Conservation (phyloP, 768 basidiomycete species). For the Podaxis rugospora region DNA sequence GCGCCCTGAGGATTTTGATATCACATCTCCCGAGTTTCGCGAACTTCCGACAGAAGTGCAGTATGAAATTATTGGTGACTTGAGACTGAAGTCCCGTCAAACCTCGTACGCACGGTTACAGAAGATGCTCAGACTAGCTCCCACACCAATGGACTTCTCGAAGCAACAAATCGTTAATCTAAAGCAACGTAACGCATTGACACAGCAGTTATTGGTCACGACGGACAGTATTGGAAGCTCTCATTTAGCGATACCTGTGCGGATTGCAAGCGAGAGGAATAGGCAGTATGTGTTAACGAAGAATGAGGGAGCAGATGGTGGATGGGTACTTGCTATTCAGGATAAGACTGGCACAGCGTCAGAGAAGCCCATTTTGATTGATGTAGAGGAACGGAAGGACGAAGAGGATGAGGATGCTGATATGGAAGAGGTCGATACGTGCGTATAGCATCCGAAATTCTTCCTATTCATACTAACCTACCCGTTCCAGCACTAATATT, state of each 20-base stretch:
- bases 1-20: constrained; percentile 93
- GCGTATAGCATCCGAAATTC: constrained; percentile 20
- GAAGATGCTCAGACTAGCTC: constrained; percentile 77
- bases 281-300: constrained; percentile 93
- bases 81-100: constrained; percentile 91
- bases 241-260: constrained; percentile 83
- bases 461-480: background rate
- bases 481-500: background rate
- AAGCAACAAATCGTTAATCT: constrained; percentile 93
- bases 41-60: constrained; percentile 94
- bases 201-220: constrained; percentile 88
- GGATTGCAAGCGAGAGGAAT: constrained; percentile 94
- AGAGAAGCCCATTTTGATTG: constrained; percentile 83
- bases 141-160: constrained; percentile 91
- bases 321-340: constrained; percentile 91
- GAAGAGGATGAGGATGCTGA: constrained; percentile 57
- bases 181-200: constrained; percentile 82
- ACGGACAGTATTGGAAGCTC: constrained; percentile 92
- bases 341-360: constrained; percentile 79
- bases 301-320: constrained; percentile 81
- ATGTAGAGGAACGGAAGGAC: constrained; percentile 47
- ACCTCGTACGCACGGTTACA: constrained; percentile 89
- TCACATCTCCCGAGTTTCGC: constrained; percentile 83
- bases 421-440: constrained; percentile 84
- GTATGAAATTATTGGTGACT: constrained; percentile 96